Evolutionary conservation across 176 grass and related monocot species (phyloP).

Genomic region (Tuctoria greenei): DNA sequence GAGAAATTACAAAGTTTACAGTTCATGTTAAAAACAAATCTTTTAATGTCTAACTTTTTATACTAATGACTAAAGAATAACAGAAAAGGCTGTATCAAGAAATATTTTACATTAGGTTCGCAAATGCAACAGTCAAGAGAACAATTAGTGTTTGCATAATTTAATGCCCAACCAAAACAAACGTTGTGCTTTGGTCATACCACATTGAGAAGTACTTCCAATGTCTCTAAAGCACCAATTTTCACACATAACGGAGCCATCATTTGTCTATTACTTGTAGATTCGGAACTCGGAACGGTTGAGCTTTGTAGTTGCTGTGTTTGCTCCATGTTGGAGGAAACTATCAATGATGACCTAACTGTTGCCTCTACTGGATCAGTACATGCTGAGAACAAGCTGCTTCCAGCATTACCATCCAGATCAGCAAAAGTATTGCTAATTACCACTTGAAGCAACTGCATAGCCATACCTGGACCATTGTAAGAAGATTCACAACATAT

Average conservation of each 20-base stretch:
- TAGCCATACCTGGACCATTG: constrained; percentile 51
- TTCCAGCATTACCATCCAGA: constrained; percentile 42
- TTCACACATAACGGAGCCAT: constrained; percentile 41
- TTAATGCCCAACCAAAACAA: not conserved
- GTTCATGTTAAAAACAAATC: not conserved
- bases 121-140: not conserved
- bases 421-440: constrained; percentile 55
- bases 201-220: constrained; percentile 55
- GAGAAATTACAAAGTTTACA: not conserved
- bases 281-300: not conserved
- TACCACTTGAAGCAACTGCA: constrained; percentile 57
- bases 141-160: not conserved
- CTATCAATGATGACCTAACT: constrained; percentile 25
- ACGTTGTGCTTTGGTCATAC: constrained; percentile 40
- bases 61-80: not conserved
- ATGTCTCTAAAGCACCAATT: constrained; percentile 53
- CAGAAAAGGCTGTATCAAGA: not conserved
- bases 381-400: not conserved
- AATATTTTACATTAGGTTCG: not conserved
- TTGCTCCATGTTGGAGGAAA: constrained; percentile 35
- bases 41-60: too few relatives aligned
- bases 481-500: constrained; percentile 22
- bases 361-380: not conserved
- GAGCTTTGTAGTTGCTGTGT: not conserved
- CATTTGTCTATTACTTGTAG: constrained; percentile 19